These are phyloP conservation scores for Solioccasus polychromus DNA, from an alignment of 768 basidiomycete genomes.

Conservation along the genomic window DNA sequence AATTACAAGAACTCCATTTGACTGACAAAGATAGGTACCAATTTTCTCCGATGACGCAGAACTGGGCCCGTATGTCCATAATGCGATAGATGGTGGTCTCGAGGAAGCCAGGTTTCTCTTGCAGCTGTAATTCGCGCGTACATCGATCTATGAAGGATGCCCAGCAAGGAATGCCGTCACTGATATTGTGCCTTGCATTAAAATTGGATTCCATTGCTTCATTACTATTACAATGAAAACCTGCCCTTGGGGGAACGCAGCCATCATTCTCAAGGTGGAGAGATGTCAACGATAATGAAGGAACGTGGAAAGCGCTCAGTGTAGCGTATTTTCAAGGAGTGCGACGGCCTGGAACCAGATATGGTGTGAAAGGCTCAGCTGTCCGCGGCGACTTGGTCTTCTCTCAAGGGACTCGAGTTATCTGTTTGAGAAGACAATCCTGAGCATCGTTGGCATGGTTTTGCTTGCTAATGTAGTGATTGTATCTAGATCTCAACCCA, in stretches of 20 bases:
- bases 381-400: slow-evolving; percentile 18
- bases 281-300: slow-evolving; percentile 10
- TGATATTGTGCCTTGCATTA: slow-evolving; percentile 13
- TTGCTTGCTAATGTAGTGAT: slow-evolving; percentile 13
- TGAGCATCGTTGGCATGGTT: neutral
- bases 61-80: slow-evolving; percentile 13
- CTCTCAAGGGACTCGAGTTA: slow-evolving; percentile 4
- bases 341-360: neutral
- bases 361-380: slow-evolving; percentile 2
- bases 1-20: slow-evolving; percentile 8
- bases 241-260: slow-evolving; percentile 16
- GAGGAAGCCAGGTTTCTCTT: slow-evolving; percentile 5
- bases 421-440: slow-evolving; percentile 18
- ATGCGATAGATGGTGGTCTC: slow-evolving; percentile 15
- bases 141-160: slow-evolving; percentile 17
- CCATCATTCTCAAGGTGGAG: slow-evolving; percentile 9
- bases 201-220: slow-evolving; percentile 23
- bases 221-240: slow-evolving; percentile 26
- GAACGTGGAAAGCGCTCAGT: slow-evolving; percentile 9
- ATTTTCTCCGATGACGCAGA: slow-evolving; percentile 4
- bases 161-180: slow-evolving; percentile 7
- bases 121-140: slow-evolving; percentile 2
- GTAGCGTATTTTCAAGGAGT: slow-evolving; percentile 3
- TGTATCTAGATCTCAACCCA: neutral
- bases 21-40: slow-evolving; percentile 5